phyloP scores from a whole-genome alignment of 257 asterid genomes.

The Nicotiana benthamiana region DNA sequence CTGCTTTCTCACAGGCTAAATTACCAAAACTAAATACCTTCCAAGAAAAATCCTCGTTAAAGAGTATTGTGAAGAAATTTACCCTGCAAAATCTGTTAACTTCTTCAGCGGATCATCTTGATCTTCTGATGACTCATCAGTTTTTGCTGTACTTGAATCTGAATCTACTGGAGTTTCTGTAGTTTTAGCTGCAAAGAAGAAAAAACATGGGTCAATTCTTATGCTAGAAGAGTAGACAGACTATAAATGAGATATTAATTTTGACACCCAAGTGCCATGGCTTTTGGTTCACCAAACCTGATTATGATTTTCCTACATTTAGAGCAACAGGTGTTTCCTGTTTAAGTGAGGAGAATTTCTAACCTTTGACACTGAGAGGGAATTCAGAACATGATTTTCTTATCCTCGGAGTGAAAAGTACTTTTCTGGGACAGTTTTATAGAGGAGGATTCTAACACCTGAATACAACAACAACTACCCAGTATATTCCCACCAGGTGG shows the following conservation, averaged over 20 bases:
- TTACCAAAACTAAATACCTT: background rate
- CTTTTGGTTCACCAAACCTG: background rate
- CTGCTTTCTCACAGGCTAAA: no score
- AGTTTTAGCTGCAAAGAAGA: constrained; percentile 40
- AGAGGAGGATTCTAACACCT: background rate
- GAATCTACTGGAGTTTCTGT: constrained; percentile 34
- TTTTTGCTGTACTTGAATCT: constrained; percentile 27
- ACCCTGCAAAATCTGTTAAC: constrained; percentile 84
- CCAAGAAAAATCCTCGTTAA: background rate
- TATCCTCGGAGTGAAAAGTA: background rate
- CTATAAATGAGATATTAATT: background rate
- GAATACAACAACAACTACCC: no score
- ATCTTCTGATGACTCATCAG: constrained; percentile 44
- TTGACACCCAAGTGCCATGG: background rate
- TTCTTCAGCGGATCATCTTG: constrained; percentile 58
- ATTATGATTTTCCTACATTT: background rate
- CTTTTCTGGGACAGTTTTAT: background rate
- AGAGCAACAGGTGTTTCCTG: background rate
- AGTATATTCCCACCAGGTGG: no score
- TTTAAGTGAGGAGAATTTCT: background rate
- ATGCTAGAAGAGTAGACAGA: background rate
- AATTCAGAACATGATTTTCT: background rate
- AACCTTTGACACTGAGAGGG: background rate
- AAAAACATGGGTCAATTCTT: background rate
- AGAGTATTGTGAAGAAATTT: constrained; percentile 14